Conservation (phyloP, 2,329 filamentous ascomycete genomes). For the Ophiostoma montium region DNA sequence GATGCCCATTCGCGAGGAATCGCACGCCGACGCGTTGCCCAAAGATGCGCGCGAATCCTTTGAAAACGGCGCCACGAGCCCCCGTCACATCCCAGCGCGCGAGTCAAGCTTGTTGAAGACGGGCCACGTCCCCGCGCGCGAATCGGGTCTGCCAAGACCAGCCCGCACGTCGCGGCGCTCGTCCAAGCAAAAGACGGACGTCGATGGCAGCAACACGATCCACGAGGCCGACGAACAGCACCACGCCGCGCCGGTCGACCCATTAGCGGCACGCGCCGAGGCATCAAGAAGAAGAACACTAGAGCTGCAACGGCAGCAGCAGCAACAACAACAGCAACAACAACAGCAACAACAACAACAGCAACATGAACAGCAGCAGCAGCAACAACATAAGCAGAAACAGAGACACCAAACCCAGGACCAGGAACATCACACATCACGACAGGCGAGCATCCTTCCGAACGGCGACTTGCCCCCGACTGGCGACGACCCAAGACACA, state of each 20-base stretch:
- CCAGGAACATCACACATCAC: neutral
- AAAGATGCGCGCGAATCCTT: constrained; percentile 17
- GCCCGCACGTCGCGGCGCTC: constrained; percentile 35
- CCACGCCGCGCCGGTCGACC: neutral
- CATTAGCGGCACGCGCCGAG: neutral
- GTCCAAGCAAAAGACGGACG: constrained; percentile 31
- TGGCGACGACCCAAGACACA: neutral
- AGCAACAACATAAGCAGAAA: neutral
- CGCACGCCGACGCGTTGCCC: constrained; percentile 19
- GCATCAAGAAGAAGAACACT: neutral
- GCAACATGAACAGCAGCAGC: neutral
- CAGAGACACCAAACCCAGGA: neutral
- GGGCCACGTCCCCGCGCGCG: constrained; percentile 45
- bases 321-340: neutral
- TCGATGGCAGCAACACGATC: constrained; percentile 25
- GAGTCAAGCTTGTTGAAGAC: constrained; percentile 55
- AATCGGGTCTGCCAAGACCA: constrained; percentile 52
- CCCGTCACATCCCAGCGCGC: constrained; percentile 46
- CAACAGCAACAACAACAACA: neutral
- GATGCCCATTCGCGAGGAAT: constrained; percentile 42
- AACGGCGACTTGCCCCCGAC: neutral
- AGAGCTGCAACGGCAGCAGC: constrained; percentile 2
- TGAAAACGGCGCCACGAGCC: constrained; percentile 20
- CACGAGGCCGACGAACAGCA: constrained; percentile 14
- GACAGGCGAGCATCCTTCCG: neutral